phyloP scores from a whole-genome alignment of 1,284 basidiomycete genomes.

The Irpex rosettiformis region DNA sequence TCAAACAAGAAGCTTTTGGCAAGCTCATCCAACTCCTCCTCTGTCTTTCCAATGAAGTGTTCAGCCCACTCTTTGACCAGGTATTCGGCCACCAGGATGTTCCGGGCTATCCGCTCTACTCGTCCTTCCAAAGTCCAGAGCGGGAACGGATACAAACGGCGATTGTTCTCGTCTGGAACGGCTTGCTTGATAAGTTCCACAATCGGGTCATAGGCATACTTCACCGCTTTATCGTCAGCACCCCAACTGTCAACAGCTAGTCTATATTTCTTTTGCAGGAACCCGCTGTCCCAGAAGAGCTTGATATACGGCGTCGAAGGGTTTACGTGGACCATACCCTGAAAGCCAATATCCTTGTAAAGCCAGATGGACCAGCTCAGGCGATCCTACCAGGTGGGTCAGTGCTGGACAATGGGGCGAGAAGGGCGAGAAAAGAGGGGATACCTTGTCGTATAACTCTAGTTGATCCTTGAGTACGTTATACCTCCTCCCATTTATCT shows the following conservation, averaged over 20 bases:
- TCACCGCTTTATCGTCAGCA: constrained; percentile 51
- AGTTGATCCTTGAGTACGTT: constrained; percentile 48
- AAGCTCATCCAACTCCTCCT: constrained; percentile 55
- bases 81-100: constrained; percentile 64
- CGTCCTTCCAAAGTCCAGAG: constrained; percentile 46
- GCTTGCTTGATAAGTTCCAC: constrained; percentile 47
- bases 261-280: constrained; percentile 56
- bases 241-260: constrained; percentile 70
- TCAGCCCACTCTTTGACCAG: constrained; percentile 64
- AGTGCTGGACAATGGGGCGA: constrained; percentile 3
- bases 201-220: constrained; percentile 56
- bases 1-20: constrained; percentile 62
- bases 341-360: constrained; percentile 58
- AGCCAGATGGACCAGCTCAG: constrained; percentile 57
- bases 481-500: constrained; percentile 66
- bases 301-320: constrained; percentile 47
- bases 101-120: constrained; percentile 50
- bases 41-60: constrained; percentile 51
- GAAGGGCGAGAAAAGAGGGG: constrained; percentile 1
- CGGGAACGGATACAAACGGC: constrained; percentile 45
- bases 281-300: constrained; percentile 34
- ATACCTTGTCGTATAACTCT: constrained; percentile 40
- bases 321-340: constrained; percentile 48
- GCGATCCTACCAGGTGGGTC: constrained; percentile 26
- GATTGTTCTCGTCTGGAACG: constrained; percentile 35